These are phyloP conservation scores for Avena insularis DNA, from an alignment of 176 grass and related monocot genomes.

Conservation along the genomic window DNA sequence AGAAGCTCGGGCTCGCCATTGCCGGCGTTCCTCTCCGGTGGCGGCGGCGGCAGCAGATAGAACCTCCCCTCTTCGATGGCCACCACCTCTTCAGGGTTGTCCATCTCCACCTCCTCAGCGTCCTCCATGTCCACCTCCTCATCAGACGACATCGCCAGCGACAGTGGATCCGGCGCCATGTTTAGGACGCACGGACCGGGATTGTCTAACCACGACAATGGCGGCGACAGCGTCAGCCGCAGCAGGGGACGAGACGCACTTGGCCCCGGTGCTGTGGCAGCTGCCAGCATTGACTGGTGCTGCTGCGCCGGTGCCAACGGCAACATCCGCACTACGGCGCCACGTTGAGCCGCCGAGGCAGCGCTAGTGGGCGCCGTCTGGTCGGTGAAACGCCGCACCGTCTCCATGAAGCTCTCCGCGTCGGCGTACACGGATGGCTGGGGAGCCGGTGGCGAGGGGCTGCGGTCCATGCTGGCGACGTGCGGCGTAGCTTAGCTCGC, in stretches of 20 bases:
- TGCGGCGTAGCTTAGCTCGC: background rate
- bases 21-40: background rate
- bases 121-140: too few species aligned
- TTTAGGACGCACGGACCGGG: background rate
- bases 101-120: background rate
- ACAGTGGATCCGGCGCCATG: background rate
- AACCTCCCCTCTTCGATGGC: conserved; percentile 45
- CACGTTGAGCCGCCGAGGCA: background rate
- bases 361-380: background rate
- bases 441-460: conserved; percentile 11
- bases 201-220: background rate
- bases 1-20: conserved; percentile 24
- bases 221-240: background rate
- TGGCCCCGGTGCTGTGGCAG: too few species aligned
- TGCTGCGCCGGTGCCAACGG: background rate
- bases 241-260: too few species aligned
- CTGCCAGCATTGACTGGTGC: background rate
- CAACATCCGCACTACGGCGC: background rate
- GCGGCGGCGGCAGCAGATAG: conserved; percentile 28
- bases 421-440: background rate
- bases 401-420: conserved; percentile 42
- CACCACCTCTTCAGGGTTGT: conserved; percentile 42
- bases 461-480: conserved; percentile 27
- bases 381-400: conserved; percentile 50
- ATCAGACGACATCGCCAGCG: too few species aligned